Base-by-base conservation (phyloP, 1,284 basidiomycete species). In the Ustilago bromivora region DNA sequence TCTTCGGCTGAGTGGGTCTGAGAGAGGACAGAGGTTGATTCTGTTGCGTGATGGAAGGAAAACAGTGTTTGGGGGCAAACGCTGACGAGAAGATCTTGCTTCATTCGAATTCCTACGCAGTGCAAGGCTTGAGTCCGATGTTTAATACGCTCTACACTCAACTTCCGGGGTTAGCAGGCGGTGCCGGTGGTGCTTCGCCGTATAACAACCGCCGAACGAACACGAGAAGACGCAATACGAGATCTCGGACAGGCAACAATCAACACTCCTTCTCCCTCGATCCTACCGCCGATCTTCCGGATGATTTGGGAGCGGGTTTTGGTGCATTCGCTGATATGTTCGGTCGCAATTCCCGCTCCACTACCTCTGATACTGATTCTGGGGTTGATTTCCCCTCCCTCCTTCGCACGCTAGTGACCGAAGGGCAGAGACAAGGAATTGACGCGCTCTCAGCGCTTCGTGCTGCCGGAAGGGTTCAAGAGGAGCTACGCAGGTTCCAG, bases 121-220 rank as follows among this genome's bases (percentile, higher is more conserved):
- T 76, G 47, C 61, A 67, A 47, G 56, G 57, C 4, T 58, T 76
- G 19, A 66, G 65, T 13, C 74, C 74, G 17, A 53, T 76, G 19
- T 53, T 76, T 55, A 76, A 72, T 34, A 66, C 69, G 7, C 69
- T 76, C 23, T 76, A 76, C 57, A 66, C 74, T 15, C 61, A 76
- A 34, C 61, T 76, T 28, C 66, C 74, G 7, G 68, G 70, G 23
- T 38, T 76, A n/a, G 32, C 28, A 38, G 4, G 17, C 49, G 34
- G 28, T 51, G n/a, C 15, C 12, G 40, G 35, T 8, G 61, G 38
- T 34, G 17, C 57, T n/a, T 47, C 69, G 12, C 36, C 52, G 8
- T 54, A 57, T 34, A 67, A 34, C 31, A 57, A 47, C 36, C 66
- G 71, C 3, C 52, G 41, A 57, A 52, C 72, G 13, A 52, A 63